Evolutionary conservation across 331 rosid species (phyloP), one percentile per base, ranked within the genome.

Genomic region (Arachis monticola): DNA sequence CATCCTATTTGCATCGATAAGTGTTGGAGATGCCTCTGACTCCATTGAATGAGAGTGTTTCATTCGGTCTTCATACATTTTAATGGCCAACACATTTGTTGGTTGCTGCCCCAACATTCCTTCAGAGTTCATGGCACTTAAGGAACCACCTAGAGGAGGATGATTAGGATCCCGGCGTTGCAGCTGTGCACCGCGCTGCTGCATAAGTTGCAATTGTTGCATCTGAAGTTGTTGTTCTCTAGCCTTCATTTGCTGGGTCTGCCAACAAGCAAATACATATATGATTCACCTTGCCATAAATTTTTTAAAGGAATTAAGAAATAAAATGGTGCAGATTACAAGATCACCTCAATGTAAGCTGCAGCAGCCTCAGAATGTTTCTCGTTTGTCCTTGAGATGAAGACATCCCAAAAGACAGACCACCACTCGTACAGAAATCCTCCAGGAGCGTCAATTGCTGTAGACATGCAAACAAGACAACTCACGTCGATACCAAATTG

Each of bases 381-480:
- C 79, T 91, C 97, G 50, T 91, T 88, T 41, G 93, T 86, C 80
- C 93, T 91, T 13, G 97, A 84, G 76, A 93, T 93, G 83, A 93
- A 93, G 81, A 93, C 86, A 77, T 93, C 97, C 98, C 98, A 93
- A 78, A 91, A 93, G 62, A 93, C 98, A 74, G 96, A 91, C 98
- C 98, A 93, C 97, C 96, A 91, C 82, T 93, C 98, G 2, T 75
- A 93, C 27, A 93, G 93, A 78, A 93, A 93, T 30, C 98, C 98
- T 59, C 96, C 92, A 50, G 98, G 98, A 42, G 98, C 98, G 87
- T 93, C 97, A 83, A 91, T 93, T 82, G 98, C 98, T 93, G 93
- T 77, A 58, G 44, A 69, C 74, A 45, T 77, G 69, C 79, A 80
- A 72, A 60, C 30, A 65, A 38, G 13, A 42, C 51, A 80, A 71